Conservation (phyloP, 306 rosid genomes). For the Pterocarpus macrocarpus region DNA sequence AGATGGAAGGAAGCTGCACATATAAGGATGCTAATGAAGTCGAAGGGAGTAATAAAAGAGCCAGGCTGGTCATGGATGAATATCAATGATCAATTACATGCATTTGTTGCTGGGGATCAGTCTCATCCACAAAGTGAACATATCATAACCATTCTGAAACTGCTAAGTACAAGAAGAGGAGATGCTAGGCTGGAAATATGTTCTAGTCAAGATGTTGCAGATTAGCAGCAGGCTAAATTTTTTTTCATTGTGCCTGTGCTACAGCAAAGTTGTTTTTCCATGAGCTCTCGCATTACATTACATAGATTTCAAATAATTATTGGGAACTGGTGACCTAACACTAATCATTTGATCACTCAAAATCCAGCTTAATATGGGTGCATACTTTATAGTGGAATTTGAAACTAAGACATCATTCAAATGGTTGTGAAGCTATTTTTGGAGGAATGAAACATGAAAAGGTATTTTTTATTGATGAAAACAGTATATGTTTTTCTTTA, state of each 20-base stretch:
- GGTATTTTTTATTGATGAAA: slow-evolving; percentile 46
- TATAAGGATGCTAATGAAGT: slow-evolving; percentile 73
- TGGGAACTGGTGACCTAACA: slow-evolving; percentile 4
- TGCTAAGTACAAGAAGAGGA: slow-evolving; percentile 55
- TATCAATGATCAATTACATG: slow-evolving; percentile 60
- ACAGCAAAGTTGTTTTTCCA: neutral
- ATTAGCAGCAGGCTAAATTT: slow-evolving; percentile 40
- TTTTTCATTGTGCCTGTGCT: slow-evolving; percentile 28
- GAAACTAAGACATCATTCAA: slow-evolving; percentile 68
- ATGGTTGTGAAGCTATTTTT: slow-evolving; percentile 61
- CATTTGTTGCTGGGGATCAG: slow-evolving; percentile 71
- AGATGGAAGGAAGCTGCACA: slow-evolving; percentile 77
- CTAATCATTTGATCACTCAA: slow-evolving; percentile 10
- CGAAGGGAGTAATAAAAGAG: slow-evolving; percentile 82
- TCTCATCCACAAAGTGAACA: slow-evolving; percentile 68
- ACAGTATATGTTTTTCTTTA: slow-evolving; percentile 5
- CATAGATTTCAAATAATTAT: slow-evolving; percentile 10
- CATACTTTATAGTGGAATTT: slow-evolving; percentile 53
- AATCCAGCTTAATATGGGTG: slow-evolving; percentile 59
- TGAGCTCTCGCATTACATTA: slow-evolving; percentile 23
- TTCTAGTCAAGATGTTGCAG: slow-evolving; percentile 50
- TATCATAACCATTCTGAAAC: slow-evolving; percentile 62
- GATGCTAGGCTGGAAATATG: slow-evolving; percentile 46
- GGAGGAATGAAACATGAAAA: slow-evolving; percentile 58
- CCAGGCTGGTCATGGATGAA: slow-evolving; percentile 89